Evolutionary conservation across 176 grass and related monocot species (phyloP).

Genomic region (Alopecurus myosuroides): DNA sequence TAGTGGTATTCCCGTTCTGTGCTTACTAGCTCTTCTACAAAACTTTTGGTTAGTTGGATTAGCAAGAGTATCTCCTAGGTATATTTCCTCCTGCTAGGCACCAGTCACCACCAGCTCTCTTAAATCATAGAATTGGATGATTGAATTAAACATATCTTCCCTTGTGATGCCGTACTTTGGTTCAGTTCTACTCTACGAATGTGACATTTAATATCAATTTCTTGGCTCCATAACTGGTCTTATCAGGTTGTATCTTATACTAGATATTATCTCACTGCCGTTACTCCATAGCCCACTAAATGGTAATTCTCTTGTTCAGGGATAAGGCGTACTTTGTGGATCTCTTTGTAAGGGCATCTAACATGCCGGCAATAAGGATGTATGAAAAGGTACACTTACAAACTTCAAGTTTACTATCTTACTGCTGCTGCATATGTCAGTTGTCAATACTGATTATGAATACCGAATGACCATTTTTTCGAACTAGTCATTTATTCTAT

Average conservation of each 20-base stretch:
- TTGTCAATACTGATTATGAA: conserved; percentile 1
- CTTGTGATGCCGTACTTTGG: neutral
- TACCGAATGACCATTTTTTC: neutral
- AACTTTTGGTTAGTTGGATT: neutral
- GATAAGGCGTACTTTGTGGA: conserved; percentile 99
- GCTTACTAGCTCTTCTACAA: neutral
- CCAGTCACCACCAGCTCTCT: neutral
- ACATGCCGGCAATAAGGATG: conserved; percentile 94
- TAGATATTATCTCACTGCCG: neutral
- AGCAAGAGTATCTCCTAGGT: neutral
- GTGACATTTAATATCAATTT: neutral
- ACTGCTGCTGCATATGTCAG: neutral
- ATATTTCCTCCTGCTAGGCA: neutral
- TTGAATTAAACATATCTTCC: neutral
- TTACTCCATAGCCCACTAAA: neutral
- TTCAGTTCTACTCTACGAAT: neutral
- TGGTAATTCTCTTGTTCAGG: conserved; percentile 41
- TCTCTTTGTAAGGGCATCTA: conserved; percentile 97
- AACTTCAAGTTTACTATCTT: neutral
- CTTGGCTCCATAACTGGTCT: neutral
- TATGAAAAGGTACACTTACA: conserved; percentile 78
- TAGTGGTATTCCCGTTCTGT: neutral
- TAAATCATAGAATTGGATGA: neutral
- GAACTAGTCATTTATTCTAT: neutral
- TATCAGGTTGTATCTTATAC: neutral